A percentile compares a stretch with the other conserved stretches of the same genome.
phyloP scores from a whole-genome alignment of 2,329 filamentous ascomycete genomes.

The Trichoderma endophyticum region DNA sequence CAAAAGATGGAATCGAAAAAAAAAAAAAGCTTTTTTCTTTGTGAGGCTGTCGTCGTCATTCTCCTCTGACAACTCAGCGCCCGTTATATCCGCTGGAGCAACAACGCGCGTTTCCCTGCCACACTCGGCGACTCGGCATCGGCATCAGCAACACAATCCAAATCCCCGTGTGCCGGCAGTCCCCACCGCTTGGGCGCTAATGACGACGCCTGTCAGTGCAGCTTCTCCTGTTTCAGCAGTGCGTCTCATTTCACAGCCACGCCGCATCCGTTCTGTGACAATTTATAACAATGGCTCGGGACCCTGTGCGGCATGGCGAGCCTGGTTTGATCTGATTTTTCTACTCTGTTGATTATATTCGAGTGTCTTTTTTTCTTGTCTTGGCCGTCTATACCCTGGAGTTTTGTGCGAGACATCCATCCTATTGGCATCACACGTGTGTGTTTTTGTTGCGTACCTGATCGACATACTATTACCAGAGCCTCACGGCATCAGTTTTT shows the following conservation, averaged over 20 bases:
- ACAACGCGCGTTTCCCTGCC: not conserved
- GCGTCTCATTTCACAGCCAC: conserved; percentile 14
- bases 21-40: not conserved
- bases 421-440: not conserved
- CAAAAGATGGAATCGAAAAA: not conserved
- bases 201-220: conserved; percentile 14
- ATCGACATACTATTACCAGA: not conserved
- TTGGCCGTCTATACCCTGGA: not conserved
- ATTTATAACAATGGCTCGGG: not conserved
- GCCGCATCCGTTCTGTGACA: not conserved
- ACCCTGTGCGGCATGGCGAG: not conserved
- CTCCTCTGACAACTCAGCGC: not conserved
- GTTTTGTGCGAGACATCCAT: not conserved
- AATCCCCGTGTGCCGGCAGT: not conserved
- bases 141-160: not conserved
- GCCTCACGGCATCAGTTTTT: not conserved
- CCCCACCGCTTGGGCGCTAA: conserved; percentile 15
- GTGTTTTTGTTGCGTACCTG: not conserved
- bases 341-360: not conserved
- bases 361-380: not conserved
- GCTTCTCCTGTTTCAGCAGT: conserved; percentile 12
- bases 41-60: not conserved
- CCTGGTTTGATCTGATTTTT: not conserved
- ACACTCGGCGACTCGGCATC: conserved; percentile 8
- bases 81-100: not conserved